These are phyloP conservation scores for Diaporthe sp. DNA, from an alignment of 2,329 filamentous ascomycete species.

Conservation along the genomic window DNA sequence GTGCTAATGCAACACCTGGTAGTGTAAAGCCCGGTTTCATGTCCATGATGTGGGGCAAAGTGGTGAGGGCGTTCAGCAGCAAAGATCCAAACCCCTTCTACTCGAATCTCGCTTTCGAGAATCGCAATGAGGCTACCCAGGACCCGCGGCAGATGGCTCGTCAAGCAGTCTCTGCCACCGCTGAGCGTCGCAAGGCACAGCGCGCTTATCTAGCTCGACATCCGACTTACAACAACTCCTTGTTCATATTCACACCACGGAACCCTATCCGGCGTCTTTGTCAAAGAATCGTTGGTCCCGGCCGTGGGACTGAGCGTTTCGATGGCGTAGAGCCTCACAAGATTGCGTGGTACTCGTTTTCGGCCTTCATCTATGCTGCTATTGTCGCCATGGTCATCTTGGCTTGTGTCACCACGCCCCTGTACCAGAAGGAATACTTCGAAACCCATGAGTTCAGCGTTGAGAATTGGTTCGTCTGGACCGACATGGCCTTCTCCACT, in stretches of 20 bases:
- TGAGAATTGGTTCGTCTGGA: slow-evolving; percentile 94
- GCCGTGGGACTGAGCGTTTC: slow-evolving; percentile 86
- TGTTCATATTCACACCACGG: slow-evolving; percentile 85
- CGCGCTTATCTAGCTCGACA: slow-evolving; percentile 89
- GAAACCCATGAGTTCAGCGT: slow-evolving; percentile 66
- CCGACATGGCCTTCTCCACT: slow-evolving; percentile 88
- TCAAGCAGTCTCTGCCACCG: slow-evolving; percentile 86
- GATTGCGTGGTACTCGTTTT: slow-evolving; percentile 92
- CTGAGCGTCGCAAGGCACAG: slow-evolving; percentile 87
- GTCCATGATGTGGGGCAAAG: slow-evolving; percentile 71
- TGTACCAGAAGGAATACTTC: slow-evolving; percentile 94
- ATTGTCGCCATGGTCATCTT: slow-evolving; percentile 99
- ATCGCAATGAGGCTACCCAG: slow-evolving; percentile 80
- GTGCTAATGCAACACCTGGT: slow-evolving; percentile 48
- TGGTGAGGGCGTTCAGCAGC: slow-evolving; percentile 68
- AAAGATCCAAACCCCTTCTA: slow-evolving; percentile 96
- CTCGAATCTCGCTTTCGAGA: slow-evolving; percentile 77
- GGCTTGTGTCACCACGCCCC: slow-evolving; percentile 91
- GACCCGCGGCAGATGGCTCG: slow-evolving; percentile 91
- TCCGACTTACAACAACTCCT: slow-evolving; percentile 90
- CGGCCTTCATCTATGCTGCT: slow-evolving; percentile 90
- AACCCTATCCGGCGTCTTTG: slow-evolving; percentile 86
- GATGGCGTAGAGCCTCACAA: slow-evolving; percentile 92
- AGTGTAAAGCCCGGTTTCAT: slow-evolving; percentile 69
- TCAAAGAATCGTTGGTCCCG: slow-evolving; percentile 91